Percentiles rank a stretch among this genome's conserved stretches.
Conservation (phyloP, 306 rosid species). For the Pterocarpus santalinus region DNA sequence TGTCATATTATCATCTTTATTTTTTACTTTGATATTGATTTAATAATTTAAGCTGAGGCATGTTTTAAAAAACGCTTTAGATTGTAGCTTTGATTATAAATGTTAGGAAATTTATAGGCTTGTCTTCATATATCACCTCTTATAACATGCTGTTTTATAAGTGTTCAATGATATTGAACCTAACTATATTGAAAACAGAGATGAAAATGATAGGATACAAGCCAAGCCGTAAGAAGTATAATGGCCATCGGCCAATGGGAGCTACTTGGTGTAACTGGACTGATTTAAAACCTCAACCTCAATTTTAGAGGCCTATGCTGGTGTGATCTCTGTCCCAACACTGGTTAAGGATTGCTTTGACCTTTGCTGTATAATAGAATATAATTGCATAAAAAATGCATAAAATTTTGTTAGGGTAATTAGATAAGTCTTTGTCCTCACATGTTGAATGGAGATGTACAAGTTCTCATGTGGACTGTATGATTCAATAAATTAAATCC, state of each 20-base stretch:
- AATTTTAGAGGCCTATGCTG: too few relatives aligned
- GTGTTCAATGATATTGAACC: background rate
- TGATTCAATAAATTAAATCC: too few relatives aligned
- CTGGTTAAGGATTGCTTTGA: background rate
- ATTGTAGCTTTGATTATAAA: background rate
- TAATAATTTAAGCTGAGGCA: slow-evolving; percentile 8
- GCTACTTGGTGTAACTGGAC: too few relatives aligned
- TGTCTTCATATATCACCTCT: background rate
- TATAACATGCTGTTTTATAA: background rate
- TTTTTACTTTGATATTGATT: slow-evolving; percentile 15
- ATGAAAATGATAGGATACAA: background rate
- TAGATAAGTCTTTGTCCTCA: background rate
- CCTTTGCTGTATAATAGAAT: background rate
- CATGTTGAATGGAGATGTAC: too few relatives aligned
- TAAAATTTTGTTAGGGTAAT: background rate
- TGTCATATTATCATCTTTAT: slow-evolving; percentile 3
- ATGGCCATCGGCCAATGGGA: too few relatives aligned
- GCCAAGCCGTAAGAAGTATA: background rate
- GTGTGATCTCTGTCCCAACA: too few relatives aligned
- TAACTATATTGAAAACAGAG: background rate
- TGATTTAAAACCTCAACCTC: too few relatives aligned
- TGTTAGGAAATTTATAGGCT: background rate
- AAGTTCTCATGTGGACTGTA: too few relatives aligned
- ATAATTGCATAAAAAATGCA: background rate
- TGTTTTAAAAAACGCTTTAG: background rate